These are phyloP conservation scores for Tolypocladium sp. DNA, from an alignment of 2,329 filamentous ascomycete genomes.

Conservation along the genomic window DNA sequence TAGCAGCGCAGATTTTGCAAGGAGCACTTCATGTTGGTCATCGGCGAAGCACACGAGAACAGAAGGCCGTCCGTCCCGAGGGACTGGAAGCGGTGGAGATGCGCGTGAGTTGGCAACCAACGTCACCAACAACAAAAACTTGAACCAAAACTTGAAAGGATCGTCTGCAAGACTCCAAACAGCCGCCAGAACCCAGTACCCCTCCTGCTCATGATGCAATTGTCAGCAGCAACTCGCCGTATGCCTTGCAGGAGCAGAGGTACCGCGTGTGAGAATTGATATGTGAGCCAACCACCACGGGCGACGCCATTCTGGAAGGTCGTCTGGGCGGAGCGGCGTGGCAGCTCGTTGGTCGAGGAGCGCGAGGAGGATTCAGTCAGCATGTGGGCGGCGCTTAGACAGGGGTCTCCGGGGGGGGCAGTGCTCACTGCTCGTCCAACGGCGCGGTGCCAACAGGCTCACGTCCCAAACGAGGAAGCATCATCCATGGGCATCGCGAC, in stretches of 20 bases:
- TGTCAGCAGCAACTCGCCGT: neutral
- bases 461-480: neutral
- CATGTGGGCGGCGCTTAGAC: constrained; percentile 9
- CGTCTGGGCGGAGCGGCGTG: constrained; percentile 3
- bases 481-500: neutral
- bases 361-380: constrained; percentile 5
- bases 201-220: neutral
- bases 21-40: neutral
- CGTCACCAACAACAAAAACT: neutral
- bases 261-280: neutral
- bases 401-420: neutral
- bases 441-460: neutral
- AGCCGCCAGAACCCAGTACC: neutral
- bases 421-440: neutral
- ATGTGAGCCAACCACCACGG: neutral
- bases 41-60: neutral
- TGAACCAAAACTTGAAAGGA: neutral
- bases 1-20: neutral
- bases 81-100: neutral
- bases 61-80: neutral
- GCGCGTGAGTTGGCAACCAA: neutral
- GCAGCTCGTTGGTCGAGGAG: constrained; percentile 6
- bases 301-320: neutral
- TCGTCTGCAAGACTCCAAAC: neutral
- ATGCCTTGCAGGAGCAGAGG: neutral